Percentiles rank a stretch among this genome's conserved stretches.
Conservation (phyloP, 2,329 filamentous ascomycete genomes). For the Chalaropsis ovoidea region DNA sequence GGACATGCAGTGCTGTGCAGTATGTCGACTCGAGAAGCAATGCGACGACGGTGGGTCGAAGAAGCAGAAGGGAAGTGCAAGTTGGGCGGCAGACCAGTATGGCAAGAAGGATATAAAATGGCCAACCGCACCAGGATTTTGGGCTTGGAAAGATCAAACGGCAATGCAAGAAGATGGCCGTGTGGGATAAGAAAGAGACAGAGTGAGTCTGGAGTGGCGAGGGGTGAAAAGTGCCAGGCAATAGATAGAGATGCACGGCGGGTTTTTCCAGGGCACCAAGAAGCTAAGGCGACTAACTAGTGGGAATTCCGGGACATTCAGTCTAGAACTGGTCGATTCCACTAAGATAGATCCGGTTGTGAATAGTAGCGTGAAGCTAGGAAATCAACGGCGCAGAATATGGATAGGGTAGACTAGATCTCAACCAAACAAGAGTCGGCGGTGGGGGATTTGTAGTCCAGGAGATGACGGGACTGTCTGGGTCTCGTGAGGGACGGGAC, state of each 20-base stretch:
- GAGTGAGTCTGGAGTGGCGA: constrained; percentile 6
- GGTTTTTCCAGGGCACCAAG: constrained; percentile 3
- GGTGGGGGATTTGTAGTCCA: too few species aligned
- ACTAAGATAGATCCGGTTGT: constrained; percentile 13
- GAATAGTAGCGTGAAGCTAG: constrained; percentile 22
- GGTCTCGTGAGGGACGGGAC: not conserved
- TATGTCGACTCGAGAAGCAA: constrained; percentile 24
- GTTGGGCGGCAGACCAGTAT: constrained; percentile 21
- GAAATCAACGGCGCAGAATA: constrained; percentile 12
- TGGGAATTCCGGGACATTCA: constrained; percentile 19
- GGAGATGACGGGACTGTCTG: not conserved
- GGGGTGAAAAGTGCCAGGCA: not conserved
- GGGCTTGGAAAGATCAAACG: constrained; percentile 1
- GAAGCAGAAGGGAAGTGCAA: not conserved
- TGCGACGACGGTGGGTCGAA: constrained; percentile 32
- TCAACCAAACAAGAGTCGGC: too few species aligned
- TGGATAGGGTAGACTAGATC: not conserved
- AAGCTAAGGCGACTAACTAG: constrained; percentile 13
- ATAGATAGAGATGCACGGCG: not conserved
- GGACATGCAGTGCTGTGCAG: not conserved
- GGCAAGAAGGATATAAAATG: constrained; percentile 6
- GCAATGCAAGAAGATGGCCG: constrained; percentile 7
- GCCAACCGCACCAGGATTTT: constrained; percentile 21
- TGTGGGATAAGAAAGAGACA: not conserved
- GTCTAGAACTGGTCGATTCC: constrained; percentile 19